Evolutionary conservation across 2,329 filamentous ascomycete species (phyloP), one percentile per base, ranked within the genome.

Genomic region (Pyricularia sp.): DNA sequence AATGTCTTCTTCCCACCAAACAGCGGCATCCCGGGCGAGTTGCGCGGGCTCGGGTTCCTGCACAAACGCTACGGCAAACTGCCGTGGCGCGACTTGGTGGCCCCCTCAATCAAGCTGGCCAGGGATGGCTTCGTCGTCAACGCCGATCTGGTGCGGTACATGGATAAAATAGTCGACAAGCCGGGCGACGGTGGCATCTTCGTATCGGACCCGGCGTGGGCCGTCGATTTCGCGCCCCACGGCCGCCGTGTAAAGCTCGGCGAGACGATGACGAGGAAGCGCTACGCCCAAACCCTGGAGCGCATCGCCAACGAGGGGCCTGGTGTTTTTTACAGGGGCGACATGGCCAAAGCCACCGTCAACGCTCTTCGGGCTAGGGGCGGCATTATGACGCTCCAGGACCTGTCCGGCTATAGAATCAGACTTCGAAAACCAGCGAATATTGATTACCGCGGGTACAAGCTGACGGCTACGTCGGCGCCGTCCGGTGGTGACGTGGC

Each of bases 191-290:
- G 70, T n/a, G 63, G 87, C 68, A 94, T 94, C 71, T 75, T 96
- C 0, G 80, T 84, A 2, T 78, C 87, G 0, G 84, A 96, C 66
- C 85, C 88, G 0, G 81, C 84, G 0, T 96, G 91, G 88, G 89
- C 91, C 0, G 76, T 91, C 31, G 92, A 96, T 73, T 96, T 96
- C 74, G 91, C 91, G 2, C 90, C 90, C 0, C 83, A 88, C 66
- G 91, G 90, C 3, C 84, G 79, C 1, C 76, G 84, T 0, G 71
- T 93, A 1, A 78, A 80, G 24, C 73, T 90, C 2, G 88, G 88
- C n/a, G 89, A 94, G 68, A 88, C 76, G 0, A 89, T 94, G 67
- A 91, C 88, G 0, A 80, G 90, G 28, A 88, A 86, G 71, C 81
- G 90, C 53, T 92, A 90, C 73, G 90, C 89, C 0, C 77, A 89